Evolutionary conservation across 225 moss, liverwort and hornwort species (phyloP), one percentile per base, ranked within the genome.

Genomic region (Neckera pumila): DNA sequence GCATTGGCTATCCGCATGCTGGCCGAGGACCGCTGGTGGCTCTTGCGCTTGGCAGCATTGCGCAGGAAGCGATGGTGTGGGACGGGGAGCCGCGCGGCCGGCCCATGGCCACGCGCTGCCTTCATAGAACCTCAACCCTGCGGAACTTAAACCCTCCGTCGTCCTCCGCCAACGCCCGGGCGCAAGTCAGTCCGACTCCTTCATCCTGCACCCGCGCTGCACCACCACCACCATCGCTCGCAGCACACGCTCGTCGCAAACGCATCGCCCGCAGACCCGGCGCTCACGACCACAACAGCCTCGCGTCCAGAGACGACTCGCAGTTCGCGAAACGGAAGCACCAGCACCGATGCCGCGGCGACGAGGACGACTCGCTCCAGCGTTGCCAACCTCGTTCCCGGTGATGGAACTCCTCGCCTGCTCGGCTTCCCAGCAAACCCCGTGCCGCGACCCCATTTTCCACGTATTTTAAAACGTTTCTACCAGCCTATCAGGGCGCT

Each of bases 91-190:
- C 93, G 90, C 89, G 88, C 73, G 86, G 89, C 89, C 91, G 91
- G 91, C 89, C 79, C 93, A 93, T 93, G 92, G 90, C 91, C 90
- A 81, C 93, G 91, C 89, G 73, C 86, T 89, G 91, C 92, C 91
- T 90, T 91, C 92, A 91, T 93, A 92, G 91, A 92, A 91, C 91
- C 91, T 94, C 92, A 88, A 88, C 93, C 92, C 91, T 80, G 83
- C 91, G 85, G 88, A 90, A 51, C 49, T 49, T 49, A 49, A 93
- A n/a, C n/a, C n/a, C n/a, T n/a, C n/a, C n/a, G n/a, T 91, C 74
- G 63, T 74, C 63, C 82, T 59, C 75, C 90, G 70, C 87, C 64
- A 49, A 71, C 42, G 30, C 75, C 40, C 87, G 40, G 30, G 12
- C 84, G 40, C 34, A n/a, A n/a, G 5, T 92, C 92, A 90, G 81